A percentile compares a stretch with the other conserved stretches of the same genome.
Conservation (phyloP, 768 basidiomycete species). For the Neoboletus brunneissimus region DNA sequence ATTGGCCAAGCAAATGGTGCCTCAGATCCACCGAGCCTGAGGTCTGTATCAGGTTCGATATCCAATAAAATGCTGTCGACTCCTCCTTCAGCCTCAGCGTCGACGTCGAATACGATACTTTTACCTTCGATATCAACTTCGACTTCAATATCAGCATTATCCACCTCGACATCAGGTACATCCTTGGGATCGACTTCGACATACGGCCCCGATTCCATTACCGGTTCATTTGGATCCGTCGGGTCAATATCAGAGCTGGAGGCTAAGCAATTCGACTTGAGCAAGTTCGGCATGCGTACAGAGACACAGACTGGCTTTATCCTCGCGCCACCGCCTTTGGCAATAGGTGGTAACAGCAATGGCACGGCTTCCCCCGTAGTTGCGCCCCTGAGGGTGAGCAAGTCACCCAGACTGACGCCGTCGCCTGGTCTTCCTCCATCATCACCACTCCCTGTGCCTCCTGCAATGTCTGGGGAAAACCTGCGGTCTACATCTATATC, state of each 20-base stretch:
- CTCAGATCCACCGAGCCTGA: background rate
- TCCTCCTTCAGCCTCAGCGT: background rate
- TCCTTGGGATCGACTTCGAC: conserved; percentile 21
- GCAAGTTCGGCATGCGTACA: conserved; percentile 3
- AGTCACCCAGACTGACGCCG: conserved; percentile 23
- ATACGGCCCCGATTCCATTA: conserved; percentile 4
- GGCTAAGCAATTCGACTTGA: conserved; percentile 16
- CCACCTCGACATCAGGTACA: conserved; percentile 9
- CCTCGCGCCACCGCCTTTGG: conserved; percentile 26
- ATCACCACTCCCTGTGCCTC: conserved; percentile 14
- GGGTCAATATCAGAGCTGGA: conserved; percentile 26
- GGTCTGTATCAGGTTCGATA: conserved; percentile 1
- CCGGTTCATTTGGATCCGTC: conserved; percentile 15
- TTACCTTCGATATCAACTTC: conserved; percentile 13
- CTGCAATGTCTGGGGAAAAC: background rate
- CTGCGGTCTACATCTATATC: conserved; percentile 9
- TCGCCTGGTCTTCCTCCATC: conserved; percentile 16
- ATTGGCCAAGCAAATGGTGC: conserved; percentile 2
- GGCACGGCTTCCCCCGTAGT: conserved; percentile 8
- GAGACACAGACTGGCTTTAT: conserved; percentile 16
- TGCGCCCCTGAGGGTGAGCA: conserved; percentile 27
- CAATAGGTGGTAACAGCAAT: conserved; percentile 10
- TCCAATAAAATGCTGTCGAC: background rate
- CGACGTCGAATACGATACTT: conserved; percentile 3
- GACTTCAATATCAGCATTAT: conserved; percentile 16